Conservation (phyloP, 2,329 filamentous ascomycete species). For the Xylariales sp. region DNA sequence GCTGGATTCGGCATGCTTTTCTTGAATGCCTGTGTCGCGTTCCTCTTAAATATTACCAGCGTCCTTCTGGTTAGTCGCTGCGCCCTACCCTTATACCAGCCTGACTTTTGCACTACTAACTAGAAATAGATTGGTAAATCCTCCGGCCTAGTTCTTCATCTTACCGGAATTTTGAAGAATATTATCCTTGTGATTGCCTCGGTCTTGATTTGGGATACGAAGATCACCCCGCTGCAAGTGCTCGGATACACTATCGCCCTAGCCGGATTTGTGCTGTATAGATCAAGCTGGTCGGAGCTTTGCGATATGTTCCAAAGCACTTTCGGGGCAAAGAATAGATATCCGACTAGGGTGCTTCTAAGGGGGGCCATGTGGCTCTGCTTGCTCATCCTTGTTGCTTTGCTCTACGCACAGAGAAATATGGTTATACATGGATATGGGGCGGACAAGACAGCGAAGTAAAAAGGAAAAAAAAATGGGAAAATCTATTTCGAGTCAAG, state of each 20-base stretch:
- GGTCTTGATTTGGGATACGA: slow-evolving; percentile 73
- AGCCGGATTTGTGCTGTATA: slow-evolving; percentile 45
- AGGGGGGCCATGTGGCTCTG: too few species aligned
- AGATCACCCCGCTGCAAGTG: slow-evolving; percentile 66
- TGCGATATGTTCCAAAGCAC: too few species aligned
- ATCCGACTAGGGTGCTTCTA: too few species aligned
- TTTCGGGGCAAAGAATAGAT: too few species aligned
- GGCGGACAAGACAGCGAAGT: too few species aligned
- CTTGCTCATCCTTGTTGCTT: too few species aligned
- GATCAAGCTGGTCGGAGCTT: slow-evolving; percentile 19
- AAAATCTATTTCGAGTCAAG: too few species aligned
- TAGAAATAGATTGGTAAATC: slow-evolving; percentile 75
- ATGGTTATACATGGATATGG: too few species aligned
- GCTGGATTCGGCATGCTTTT: slow-evolving; percentile 63
- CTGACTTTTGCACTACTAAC: not conserved
- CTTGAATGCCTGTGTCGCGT: slow-evolving; percentile 73
- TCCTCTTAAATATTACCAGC: slow-evolving; percentile 76
- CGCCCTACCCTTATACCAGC: not conserved
- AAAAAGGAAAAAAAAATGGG: too few species aligned
- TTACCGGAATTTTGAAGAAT: slow-evolving; percentile 84
- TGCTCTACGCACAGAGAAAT: too few species aligned
- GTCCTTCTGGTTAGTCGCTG: slow-evolving; percentile 69
- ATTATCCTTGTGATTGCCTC: slow-evolving; percentile 76
- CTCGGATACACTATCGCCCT: slow-evolving; percentile 74
- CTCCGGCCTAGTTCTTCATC: slow-evolving; percentile 78